These are phyloP conservation scores for Neocucurbitaria cava DNA, from an alignment of 2,329 filamentous ascomycete genomes.

Conservation along the genomic window DNA sequence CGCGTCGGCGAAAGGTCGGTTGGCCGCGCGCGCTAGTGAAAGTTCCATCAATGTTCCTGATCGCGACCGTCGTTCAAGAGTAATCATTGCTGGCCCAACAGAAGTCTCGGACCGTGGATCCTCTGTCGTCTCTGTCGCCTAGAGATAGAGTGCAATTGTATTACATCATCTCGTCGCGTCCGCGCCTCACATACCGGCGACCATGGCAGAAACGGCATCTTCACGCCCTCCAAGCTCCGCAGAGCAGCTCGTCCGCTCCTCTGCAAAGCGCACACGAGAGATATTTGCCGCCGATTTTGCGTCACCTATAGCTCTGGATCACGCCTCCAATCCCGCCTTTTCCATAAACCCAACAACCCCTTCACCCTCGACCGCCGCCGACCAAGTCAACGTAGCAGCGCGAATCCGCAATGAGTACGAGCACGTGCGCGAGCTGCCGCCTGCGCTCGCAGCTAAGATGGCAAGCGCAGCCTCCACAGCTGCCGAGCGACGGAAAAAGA, in stretches of 20 bases:
- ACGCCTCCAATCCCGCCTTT: constrained; percentile 47
- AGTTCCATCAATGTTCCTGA: constrained; percentile 3
- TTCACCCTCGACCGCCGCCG: constrained; percentile 52
- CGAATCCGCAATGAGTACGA: constrained; percentile 78
- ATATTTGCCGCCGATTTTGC: constrained; percentile 62
- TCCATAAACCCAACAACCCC: constrained; percentile 55
- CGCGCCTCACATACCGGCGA: not conserved
- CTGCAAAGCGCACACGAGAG: constrained; percentile 62
- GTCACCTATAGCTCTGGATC: constrained; percentile 50
- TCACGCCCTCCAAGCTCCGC: constrained; percentile 24
- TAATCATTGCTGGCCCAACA: not conserved
- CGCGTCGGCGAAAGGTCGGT: not conserved
- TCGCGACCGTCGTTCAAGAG: not conserved
- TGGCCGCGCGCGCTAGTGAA: constrained; percentile 2
- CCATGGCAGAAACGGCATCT: constrained; percentile 30
- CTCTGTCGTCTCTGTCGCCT: not conserved
- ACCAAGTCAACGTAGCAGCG: constrained; percentile 58
- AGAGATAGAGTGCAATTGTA: not conserved
- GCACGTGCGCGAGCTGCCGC: constrained; percentile 77
- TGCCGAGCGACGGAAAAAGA: constrained; percentile 69
- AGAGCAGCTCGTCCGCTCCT: constrained; percentile 49
- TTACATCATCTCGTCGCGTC: not conserved
- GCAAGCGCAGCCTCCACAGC: constrained; percentile 65
- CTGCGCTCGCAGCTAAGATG: constrained; percentile 79
- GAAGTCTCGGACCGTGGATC: constrained; percentile 3